Conservation (phyloP, 805 yeast genomes). For the Yamadazyma takamatsuzukensis region DNA sequence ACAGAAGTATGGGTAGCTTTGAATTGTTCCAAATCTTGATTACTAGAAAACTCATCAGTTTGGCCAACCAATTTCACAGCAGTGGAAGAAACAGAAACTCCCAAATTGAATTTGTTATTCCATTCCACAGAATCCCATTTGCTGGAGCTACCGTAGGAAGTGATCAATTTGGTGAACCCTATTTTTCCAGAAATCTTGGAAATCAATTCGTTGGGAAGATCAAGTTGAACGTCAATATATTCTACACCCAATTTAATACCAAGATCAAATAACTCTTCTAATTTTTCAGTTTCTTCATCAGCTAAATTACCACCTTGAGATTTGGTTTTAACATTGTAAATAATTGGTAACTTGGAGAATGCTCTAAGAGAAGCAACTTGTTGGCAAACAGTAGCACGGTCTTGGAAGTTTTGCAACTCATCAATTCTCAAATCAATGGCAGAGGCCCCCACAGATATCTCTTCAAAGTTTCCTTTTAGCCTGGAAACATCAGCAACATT, state of each 20-base stretch:
- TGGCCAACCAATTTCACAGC: constrained; percentile 79
- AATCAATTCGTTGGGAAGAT: constrained; percentile 56
- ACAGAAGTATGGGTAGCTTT: constrained; percentile 48
- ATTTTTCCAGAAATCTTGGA: constrained; percentile 49
- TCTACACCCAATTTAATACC: constrained; percentile 80
- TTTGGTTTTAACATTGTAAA: constrained; percentile 74
- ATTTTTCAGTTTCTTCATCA: constrained; percentile 46
- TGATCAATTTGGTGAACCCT: constrained; percentile 68
- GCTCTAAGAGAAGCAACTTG: constrained; percentile 71
- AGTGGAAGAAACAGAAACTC: constrained; percentile 62
- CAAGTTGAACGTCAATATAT: constrained; percentile 75
- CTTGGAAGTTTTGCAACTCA: constrained; percentile 49
- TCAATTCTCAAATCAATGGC: constrained; percentile 88
- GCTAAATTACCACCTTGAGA: constrained; percentile 83
- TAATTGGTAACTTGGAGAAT: constrained; percentile 64
- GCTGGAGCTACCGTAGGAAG: constrained; percentile 60
- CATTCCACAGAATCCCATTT: constrained; percentile 71
- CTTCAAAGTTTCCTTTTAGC: constrained; percentile 43
- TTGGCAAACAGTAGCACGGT: constrained; percentile 57
- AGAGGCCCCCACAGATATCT: constrained; percentile 62
- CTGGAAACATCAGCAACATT: constrained; percentile 59
- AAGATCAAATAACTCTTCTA: constrained; percentile 49
- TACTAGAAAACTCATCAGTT: constrained; percentile 64
- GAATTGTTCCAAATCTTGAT: constrained; percentile 67
- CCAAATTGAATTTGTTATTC: constrained; percentile 69